Evolutionary conservation across 140 eudicot species (phyloP).

Genomic region (Bidens hawaiensis): DNA sequence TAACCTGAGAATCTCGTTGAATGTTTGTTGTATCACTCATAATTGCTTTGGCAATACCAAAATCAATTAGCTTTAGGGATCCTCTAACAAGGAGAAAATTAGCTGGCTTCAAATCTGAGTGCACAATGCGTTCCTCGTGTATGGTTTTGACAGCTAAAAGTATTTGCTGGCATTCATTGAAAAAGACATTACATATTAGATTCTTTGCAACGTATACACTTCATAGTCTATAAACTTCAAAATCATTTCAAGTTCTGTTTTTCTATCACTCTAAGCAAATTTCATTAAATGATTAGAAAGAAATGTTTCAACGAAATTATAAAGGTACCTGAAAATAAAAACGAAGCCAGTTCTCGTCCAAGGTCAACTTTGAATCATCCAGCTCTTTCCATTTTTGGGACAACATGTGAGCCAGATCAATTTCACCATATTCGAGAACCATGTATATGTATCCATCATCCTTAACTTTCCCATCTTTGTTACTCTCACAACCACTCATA

Average conservation of each 20-base stretch:
- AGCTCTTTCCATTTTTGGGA: constrained; percentile 86
- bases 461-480: constrained; percentile 68
- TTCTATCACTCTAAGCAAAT: background rate
- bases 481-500: constrained; percentile 64
- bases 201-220: background rate
- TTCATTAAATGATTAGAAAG: background rate
- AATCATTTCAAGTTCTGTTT: background rate
- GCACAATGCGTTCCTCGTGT: constrained; percentile 97
- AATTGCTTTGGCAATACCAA: constrained; percentile 97
- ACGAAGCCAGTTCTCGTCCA: constrained; percentile 98
- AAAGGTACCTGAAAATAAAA: constrained; percentile 88
- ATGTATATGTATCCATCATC: constrained; percentile 86
- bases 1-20: constrained; percentile 97
- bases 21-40: constrained; percentile 95
- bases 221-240: background rate
- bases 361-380: constrained; percentile 48
- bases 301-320: background rate
- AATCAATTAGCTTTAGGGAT: constrained; percentile 88
- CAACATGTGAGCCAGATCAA: constrained; percentile 96
- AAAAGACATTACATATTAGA: constrained; percentile 16
- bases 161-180: constrained; percentile 72
- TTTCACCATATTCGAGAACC: constrained; percentile 98
- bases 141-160: constrained; percentile 91
- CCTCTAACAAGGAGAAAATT: constrained; percentile 97
- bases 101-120: constrained; percentile 97